Evolutionary conservation across 2,329 filamentous ascomycete genomes (phyloP).

Genomic region (Juglanconis oblonga): DNA sequence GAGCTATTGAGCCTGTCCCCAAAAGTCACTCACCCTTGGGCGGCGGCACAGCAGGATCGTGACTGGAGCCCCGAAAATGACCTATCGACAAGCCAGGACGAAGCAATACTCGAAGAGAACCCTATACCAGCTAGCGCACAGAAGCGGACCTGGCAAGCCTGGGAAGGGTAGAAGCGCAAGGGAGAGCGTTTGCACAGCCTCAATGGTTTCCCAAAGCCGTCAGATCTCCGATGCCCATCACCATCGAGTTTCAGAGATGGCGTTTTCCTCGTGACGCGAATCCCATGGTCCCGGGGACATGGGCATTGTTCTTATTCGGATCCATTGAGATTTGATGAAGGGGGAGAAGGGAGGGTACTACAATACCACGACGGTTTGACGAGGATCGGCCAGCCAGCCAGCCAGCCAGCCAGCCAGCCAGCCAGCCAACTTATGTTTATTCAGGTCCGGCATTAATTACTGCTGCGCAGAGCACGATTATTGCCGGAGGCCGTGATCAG

Average conservation of each 20-base stretch:
- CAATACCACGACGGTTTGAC: neutral
- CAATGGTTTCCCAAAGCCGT: conserved; percentile 17
- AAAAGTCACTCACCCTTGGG: conserved; percentile 4
- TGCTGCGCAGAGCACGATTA: too few relatives aligned
- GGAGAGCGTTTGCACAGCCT: conserved; percentile 15
- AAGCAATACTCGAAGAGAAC: neutral
- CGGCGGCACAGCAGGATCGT: conserved; percentile 11
- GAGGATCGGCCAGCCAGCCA: too few relatives aligned
- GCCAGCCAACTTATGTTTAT: too few relatives aligned
- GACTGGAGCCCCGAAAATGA: conserved; percentile 1
- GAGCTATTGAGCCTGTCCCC: neutral
- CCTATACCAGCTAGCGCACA: too few relatives aligned
- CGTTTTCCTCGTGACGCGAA: conserved; percentile 12
- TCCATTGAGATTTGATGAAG: neutral
- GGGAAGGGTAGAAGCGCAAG: neutral
- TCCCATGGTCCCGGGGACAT: neutral
- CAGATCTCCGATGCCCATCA: conserved; percentile 18
- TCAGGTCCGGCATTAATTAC: too few relatives aligned
- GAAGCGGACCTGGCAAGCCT: too few relatives aligned
- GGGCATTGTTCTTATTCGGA: neutral
- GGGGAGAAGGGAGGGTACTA: neutral
- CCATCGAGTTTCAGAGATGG: conserved; percentile 16
- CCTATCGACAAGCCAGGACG: neutral
- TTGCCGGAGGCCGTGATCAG: neutral
- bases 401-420: too few relatives aligned